phyloP scores from a whole-genome alignment of 2,329 filamentous ascomycete genomes.

The Exophiala phaeomuriformis region DNA sequence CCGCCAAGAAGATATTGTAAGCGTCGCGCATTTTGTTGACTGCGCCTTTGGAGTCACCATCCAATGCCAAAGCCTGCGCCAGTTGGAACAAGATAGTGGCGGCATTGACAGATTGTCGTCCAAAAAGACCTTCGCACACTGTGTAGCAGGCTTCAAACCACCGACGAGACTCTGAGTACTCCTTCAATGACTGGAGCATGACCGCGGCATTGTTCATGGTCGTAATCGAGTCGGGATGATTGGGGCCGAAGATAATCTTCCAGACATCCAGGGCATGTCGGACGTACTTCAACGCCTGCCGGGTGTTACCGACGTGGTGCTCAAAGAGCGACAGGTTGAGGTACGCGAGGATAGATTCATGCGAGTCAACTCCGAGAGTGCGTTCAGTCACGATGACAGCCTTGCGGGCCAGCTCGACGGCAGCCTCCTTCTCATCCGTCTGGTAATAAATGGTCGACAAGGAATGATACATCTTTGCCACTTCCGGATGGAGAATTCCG shows the following conservation, averaged over 20 bases:
- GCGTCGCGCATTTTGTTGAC: conserved; percentile 93
- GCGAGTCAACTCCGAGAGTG: conserved; percentile 85
- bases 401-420: conserved; percentile 91
- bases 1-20: conserved; percentile 85
- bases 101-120: conserved; percentile 82
- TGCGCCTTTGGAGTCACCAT: conserved; percentile 85
- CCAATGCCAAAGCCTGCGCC: conserved; percentile 88
- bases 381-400: conserved; percentile 93
- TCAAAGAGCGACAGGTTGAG: conserved; percentile 92
- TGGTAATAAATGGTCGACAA: conserved; percentile 95
- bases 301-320: conserved; percentile 85
- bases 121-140: conserved; percentile 84
- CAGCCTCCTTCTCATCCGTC: conserved; percentile 93
- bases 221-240: conserved; percentile 95
- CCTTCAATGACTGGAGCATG: conserved; percentile 93
- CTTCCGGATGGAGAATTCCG: conserved; percentile 91
- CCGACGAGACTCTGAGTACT: conserved; percentile 84
- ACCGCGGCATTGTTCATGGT: conserved; percentile 98
- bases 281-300: conserved; percentile 76
- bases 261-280: conserved; percentile 89
- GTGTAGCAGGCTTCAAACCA: conserved; percentile 94
- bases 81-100: conserved; percentile 96
- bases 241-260: conserved; percentile 91
- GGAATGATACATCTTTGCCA: conserved; percentile 89
- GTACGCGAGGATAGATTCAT: conserved; percentile 90